Evolutionary conservation across 352 stramenopile species (phyloP).

Genomic region (Aphanomyces euteiches): DNA sequence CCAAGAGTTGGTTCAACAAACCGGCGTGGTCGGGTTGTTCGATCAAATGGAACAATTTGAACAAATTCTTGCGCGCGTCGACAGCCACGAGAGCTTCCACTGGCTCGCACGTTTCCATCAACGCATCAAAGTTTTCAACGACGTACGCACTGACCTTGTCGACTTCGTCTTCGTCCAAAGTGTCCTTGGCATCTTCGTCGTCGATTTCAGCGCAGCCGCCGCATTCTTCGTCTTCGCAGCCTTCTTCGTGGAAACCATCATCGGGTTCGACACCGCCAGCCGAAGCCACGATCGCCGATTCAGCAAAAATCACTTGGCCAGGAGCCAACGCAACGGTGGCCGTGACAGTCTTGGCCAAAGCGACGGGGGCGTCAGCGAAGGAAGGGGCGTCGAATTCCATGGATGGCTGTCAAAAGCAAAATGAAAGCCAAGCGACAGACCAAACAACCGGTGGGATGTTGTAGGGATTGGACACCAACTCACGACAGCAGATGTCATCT

Average conservation of each 20-base stretch:
- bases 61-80: slow-evolving; percentile 22
- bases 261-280: not conserved
- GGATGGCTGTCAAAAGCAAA: too few relatives aligned
- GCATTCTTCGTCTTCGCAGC: slow-evolving; percentile 22
- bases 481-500: too few relatives aligned
- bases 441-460: too few relatives aligned
- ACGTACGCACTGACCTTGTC: not conserved
- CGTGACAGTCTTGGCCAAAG: slow-evolving; percentile 8
- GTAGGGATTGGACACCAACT: too few relatives aligned
- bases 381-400: slow-evolving; percentile 4
- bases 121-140: slow-evolving; percentile 9
- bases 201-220: slow-evolving; percentile 12
- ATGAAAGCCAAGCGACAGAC: too few relatives aligned
- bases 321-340: slow-evolving; percentile 39
- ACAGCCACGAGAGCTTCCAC: slow-evolving; percentile 2
- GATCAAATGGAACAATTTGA: slow-evolving; percentile 19
- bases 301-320: slow-evolving; percentile 68
- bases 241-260: slow-evolving; percentile 13
- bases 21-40: not conserved
- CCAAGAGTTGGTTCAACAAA: not conserved
- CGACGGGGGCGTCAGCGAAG: not conserved
- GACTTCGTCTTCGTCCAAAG: not conserved
- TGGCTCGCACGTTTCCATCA: slow-evolving; percentile 14
- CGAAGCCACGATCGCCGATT: slow-evolving; percentile 58
- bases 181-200: not conserved